Evolutionary conservation across 148 eudicot genomes (phyloP).

Genomic region (Talinum fruticosum): DNA sequence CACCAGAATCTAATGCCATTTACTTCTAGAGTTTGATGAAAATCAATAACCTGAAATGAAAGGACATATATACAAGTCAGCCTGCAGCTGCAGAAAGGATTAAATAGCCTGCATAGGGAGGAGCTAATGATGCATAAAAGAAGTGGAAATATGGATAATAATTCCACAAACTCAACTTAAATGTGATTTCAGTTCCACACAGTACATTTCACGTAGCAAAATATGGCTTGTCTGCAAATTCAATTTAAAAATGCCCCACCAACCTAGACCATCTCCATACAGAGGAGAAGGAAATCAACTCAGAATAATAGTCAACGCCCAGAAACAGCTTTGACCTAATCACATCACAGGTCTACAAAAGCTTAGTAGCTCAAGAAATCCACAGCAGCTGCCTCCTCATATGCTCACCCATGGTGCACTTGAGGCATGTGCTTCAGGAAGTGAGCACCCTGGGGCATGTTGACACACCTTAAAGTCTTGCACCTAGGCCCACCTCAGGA

Average conservation of each 20-base stretch:
- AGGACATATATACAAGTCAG: slow-evolving; percentile 18
- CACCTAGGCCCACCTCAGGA: background rate
- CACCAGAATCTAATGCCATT: slow-evolving; percentile 99
- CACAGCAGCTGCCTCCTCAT: no score
- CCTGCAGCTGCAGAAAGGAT: background rate
- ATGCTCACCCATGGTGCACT: no score
- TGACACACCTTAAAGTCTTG: background rate
- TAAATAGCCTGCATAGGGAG: background rate
- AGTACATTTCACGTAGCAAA: background rate
- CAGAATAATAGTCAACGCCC: no score
- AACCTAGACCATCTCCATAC: background rate
- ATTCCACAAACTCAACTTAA: background rate
- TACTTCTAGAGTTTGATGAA: slow-evolving; percentile 92
- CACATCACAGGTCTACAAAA: no score
- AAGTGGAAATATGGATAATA: background rate
- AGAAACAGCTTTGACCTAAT: no score
- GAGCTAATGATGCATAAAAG: background rate
- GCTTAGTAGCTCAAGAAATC: no score
- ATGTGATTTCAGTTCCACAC: background rate
- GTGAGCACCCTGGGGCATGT: background rate
- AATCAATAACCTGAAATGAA: slow-evolving; percentile 74
- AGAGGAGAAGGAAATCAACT: background rate
- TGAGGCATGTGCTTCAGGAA: no score
- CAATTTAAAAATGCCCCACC: background rate
- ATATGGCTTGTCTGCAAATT: background rate